Evolutionary conservation across 2,329 filamentous ascomycete genomes (phyloP).

Genomic region (Diplodia sapinea): DNA sequence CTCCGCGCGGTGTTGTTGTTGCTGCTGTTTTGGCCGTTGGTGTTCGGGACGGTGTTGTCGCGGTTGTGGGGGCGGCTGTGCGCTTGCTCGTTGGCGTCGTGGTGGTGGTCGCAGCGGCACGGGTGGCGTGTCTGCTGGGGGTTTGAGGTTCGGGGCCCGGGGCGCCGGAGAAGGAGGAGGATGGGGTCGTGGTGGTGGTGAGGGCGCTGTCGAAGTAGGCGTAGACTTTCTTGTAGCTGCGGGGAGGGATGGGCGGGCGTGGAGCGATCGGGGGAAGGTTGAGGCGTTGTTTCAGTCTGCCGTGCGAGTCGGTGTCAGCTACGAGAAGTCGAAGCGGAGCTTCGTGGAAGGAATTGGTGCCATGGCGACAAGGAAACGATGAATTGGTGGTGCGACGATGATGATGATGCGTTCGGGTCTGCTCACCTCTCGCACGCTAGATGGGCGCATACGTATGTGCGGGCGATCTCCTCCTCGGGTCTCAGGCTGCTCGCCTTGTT

Average conservation of each 20-base stretch:
- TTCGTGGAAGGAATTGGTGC: background rate
- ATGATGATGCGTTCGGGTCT: background rate
- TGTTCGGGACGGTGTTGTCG: constrained; percentile 21
- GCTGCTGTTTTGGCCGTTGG: background rate
- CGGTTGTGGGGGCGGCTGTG: constrained; percentile 24
- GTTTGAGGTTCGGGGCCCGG: constrained; percentile 32
- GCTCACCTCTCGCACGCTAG: constrained; percentile 83
- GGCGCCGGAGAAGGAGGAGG: constrained; percentile 42
- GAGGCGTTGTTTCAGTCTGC: constrained; percentile 74
- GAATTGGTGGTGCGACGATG: too few species aligned
- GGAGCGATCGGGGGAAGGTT: constrained; percentile 78
- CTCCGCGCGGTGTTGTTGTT: constrained; percentile 33
- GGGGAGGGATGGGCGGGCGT: constrained; percentile 77
- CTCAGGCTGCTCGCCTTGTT: constrained; percentile 78
- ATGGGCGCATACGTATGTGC: constrained; percentile 82
- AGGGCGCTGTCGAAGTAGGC: constrained; percentile 78
- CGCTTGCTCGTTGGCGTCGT: constrained; percentile 31
- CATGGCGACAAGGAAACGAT: background rate
- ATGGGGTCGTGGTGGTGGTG: constrained; percentile 41
- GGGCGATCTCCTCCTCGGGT: constrained; percentile 84
- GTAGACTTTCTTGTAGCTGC: constrained; percentile 84
- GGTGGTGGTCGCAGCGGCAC: constrained; percentile 39
- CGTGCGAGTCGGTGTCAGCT: background rate
- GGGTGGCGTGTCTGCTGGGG: constrained; percentile 37
- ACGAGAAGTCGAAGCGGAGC: background rate